Base-by-base conservation (phyloP, 1,139 yeast genomes). In the Debaryomycetaceae sp. region DNA sequence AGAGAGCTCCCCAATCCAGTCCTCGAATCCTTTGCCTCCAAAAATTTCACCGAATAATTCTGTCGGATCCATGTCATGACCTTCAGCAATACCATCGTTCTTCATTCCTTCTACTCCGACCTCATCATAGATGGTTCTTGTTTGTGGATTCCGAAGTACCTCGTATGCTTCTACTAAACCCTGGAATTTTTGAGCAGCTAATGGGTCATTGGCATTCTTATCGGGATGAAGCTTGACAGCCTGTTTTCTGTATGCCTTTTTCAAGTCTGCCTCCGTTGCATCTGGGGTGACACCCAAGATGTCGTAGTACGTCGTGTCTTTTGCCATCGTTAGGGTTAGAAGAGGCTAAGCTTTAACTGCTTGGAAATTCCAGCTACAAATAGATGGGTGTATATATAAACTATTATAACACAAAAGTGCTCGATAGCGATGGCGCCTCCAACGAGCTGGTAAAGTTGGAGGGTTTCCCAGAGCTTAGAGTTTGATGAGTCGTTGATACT, bases 211-310 rank as follows among this genome's bases (percentile, higher is more conserved):
- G 9, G 96, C 96, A 58, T 72, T 72, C 74, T 92, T 92, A 67
- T 92, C 99, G 38, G 98, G 98, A 63, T 92, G 98, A 66, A 81
- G 84, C 59, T 85, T 89, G 56, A 92, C 78, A 15, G 98, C 98
- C 44, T 85, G 80, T 55, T 87, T 81, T 70, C 98, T 80, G 73
- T 92, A 92, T 4, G 97, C 97, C 66, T 92, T 92, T 66, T 91
- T 92, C 66, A 92, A 81, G 65, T 91, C 95, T 30, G 76, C 67
- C 37, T 87, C 96, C 22, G 79, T 70, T 31, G 97, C 97, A 38
- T 75, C 75, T 36, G 86, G 80, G 13, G 84, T 65, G 33, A 91
- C 95, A 38, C 94, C 96, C 51, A 91, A 71, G 30, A 81, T 63
- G 55, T 92, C 98, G 69, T 92, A 92, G 64, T 89, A 92, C 19